Base-by-base conservation (phyloP, 768 basidiomycete species). In the Russula griseocarnosa region DNA sequence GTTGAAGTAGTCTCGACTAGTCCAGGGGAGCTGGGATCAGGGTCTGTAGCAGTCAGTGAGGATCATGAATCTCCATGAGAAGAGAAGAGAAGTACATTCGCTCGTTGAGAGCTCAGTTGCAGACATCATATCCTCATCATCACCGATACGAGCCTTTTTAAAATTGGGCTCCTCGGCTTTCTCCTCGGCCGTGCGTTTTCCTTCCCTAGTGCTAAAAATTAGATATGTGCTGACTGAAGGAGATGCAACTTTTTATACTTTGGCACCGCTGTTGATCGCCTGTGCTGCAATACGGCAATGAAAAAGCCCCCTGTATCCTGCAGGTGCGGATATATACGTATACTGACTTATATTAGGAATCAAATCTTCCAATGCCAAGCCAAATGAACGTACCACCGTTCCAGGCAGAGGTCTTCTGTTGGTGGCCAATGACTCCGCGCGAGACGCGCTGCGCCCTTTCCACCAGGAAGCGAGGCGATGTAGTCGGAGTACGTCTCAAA, bases 261-360 rank as follows among this genome's bases (percentile, higher is more conserved):
- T 57, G 58, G 57, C 6, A 47, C 32, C 2, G 67, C 61, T 36
- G 63, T 54, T 11, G 30, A 63, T 18, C 68, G 63, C 58, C 76
- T 82, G 70, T 80, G 83, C 71, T 88, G 82, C 40, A 98, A 74
- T 0, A 97, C 89, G 13, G 94, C 94, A n/a, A 99, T 86, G 72
- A 97, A 99, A 76, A 99, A 99, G 0, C 94, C 97, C 3, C 97
- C 97, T 0, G 94, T 92, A 71, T 99, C 91, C 74, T 98, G 97
- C 10, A 97, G 77, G 73, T 98, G 95, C 2, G 97, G 95, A 71
- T 96, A 91, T 66, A 98, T 84, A 44, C 97, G 83, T 74, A 98
- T 76, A 69, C 94, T 97, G 28, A 30, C n/a, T 30, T 28, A 34
- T 9, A 36, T 24, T 18, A 24, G 28, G 14, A 46, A 22, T 47